phyloP scores from a whole-genome alignment of 768 basidiomycete genomes.

The Amanita exitialis region DNA sequence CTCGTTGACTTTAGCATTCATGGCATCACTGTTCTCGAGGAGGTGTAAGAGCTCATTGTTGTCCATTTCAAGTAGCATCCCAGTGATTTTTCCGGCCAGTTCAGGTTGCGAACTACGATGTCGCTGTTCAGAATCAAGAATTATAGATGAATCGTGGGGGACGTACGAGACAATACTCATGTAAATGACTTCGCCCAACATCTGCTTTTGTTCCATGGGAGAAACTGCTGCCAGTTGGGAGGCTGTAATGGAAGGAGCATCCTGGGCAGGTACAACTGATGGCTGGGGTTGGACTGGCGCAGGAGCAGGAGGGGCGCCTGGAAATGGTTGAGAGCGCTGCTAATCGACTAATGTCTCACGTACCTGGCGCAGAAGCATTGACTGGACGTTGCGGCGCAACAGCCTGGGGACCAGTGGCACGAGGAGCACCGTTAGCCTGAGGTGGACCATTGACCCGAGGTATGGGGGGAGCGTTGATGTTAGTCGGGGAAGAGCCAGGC shows the following conservation, averaged over 20 bases:
- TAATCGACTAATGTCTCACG: slow-evolving; percentile 2
- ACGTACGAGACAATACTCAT: slow-evolving; percentile 79
- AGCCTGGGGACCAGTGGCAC: slow-evolving; percentile 36
- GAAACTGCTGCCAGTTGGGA: slow-evolving; percentile 48
- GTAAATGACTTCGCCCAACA: slow-evolving; percentile 95
- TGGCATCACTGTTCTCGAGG: slow-evolving; percentile 70
- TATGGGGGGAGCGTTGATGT: slow-evolving; percentile 40
- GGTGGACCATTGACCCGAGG: slow-evolving; percentile 60
- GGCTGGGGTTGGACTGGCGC: slow-evolving; percentile 35
- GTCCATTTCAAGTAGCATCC: slow-evolving; percentile 99
- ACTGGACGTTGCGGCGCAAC: slow-evolving; percentile 20
- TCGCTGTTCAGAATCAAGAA: slow-evolving; percentile 4
- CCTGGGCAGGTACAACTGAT: slow-evolving; percentile 25
- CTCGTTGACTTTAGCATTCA: slow-evolving; percentile 87
- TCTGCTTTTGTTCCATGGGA: slow-evolving; percentile 94
- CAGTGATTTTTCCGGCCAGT: slow-evolving; percentile 96
- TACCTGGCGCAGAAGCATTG: slow-evolving; percentile 24
- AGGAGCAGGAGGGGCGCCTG: slow-evolving; percentile 21
- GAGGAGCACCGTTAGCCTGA: slow-evolving; percentile 42
- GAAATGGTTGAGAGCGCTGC: not conserved
- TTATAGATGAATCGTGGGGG: slow-evolving; percentile 7
- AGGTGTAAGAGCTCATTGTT: slow-evolving; percentile 87
- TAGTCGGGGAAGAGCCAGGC: slow-evolving; percentile 61
- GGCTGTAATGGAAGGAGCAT: slow-evolving; percentile 34
- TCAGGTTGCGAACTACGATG: slow-evolving; percentile 68